Conservation (phyloP, 441 rosid genomes). For the Rhodomyrtus psidioides region DNA sequence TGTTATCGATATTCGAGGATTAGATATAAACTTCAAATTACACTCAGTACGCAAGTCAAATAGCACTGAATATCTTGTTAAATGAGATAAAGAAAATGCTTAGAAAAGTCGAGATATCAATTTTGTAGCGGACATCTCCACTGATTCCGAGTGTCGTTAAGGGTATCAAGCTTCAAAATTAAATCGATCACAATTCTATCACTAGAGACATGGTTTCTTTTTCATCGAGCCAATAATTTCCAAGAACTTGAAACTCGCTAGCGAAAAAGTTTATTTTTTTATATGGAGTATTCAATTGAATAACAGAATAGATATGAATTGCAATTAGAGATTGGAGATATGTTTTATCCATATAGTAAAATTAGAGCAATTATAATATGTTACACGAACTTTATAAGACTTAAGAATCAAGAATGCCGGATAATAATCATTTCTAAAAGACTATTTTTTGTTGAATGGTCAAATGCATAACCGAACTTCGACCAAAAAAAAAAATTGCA, state of each 20-base stretch:
- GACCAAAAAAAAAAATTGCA: too few species aligned
- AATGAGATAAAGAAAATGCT: neutral
- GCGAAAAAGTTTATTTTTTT: neutral
- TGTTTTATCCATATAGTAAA: neutral
- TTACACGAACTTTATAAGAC: neutral
- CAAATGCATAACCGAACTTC: neutral
- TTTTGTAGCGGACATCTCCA: neutral
- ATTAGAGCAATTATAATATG: neutral
- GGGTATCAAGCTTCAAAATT: neutral
- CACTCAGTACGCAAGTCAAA: rapidly evolving
- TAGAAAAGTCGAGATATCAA: neutral
- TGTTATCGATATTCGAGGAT: rapidly evolving
- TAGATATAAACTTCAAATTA: neutral
- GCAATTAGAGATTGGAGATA: neutral
- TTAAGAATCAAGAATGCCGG: neutral
- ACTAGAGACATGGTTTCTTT: too few species aligned
- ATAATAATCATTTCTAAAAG: neutral
- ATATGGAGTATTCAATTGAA: neutral
- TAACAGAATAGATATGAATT: neutral
- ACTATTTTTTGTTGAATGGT: neutral
- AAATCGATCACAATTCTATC: too few species aligned
- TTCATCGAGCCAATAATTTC: neutral
- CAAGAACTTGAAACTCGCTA: neutral
- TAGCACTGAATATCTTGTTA: rapidly evolving
- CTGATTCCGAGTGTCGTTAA: neutral